A percentile compares a stretch with the other conserved stretches of the same genome.
Evolutionary conservation across 2,329 filamentous ascomycete species (phyloP).

Genomic region (Penicillium sp.): DNA sequence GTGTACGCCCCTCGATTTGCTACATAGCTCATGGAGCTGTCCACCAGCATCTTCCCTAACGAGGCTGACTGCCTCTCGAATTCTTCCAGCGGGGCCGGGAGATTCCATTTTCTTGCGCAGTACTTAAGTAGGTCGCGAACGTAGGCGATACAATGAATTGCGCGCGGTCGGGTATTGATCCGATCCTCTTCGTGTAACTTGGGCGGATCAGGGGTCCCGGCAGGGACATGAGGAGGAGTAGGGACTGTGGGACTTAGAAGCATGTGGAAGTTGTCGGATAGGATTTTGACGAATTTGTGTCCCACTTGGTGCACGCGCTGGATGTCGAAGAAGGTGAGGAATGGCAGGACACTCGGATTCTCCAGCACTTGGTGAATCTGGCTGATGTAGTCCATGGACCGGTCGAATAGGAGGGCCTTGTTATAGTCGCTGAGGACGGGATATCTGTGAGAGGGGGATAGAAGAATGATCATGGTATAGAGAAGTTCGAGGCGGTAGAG

Average conservation of each 20-base stretch:
- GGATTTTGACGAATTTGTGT: conserved; percentile 53
- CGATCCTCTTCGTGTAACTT: conserved; percentile 29
- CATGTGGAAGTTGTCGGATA: conserved; percentile 51
- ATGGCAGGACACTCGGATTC: conserved; percentile 56
- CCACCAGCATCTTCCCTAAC: conserved; percentile 25
- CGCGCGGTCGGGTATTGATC: conserved; percentile 33
- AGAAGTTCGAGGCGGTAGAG: conserved; percentile 84
- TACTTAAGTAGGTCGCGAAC: conserved; percentile 32
- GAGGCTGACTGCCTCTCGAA: conserved; percentile 31
- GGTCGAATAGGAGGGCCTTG: conserved; percentile 77
- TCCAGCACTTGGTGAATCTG: conserved; percentile 65
- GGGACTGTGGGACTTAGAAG: conserved; percentile 34
- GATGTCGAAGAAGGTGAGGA: conserved; percentile 83
- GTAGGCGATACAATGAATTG: conserved; percentile 31
- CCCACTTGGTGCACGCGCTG: conserved; percentile 72
- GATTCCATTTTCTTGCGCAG: conserved; percentile 34
- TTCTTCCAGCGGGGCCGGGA: conserved; percentile 27
- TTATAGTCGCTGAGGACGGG: conserved; percentile 69
- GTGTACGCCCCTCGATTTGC: conserved; percentile 10
- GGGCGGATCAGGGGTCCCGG: conserved; percentile 32
- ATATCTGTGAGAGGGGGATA: conserved; percentile 72
- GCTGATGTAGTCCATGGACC: conserved; percentile 75
- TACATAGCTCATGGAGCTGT: conserved; percentile 21
- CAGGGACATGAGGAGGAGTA: conserved; percentile 26
- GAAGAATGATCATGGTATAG: conserved; percentile 85